Conservation (phyloP, 257 asterid species). For the Nicotiana knightiana region DNA sequence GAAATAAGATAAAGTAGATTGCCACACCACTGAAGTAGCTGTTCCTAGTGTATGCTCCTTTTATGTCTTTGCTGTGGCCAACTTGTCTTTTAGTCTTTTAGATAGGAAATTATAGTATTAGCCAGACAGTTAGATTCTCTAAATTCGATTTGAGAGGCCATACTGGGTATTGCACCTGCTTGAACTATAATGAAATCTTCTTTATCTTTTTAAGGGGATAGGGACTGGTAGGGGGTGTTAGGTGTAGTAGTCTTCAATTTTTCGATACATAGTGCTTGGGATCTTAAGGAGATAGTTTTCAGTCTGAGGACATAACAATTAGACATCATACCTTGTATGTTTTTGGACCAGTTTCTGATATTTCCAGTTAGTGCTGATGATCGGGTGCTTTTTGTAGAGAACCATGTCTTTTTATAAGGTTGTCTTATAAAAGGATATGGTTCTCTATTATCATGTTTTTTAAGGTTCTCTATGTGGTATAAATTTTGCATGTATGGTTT, state of each 20-base stretch:
- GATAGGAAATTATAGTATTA: neutral
- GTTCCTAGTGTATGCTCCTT: neutral
- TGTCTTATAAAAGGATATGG: neutral
- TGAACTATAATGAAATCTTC: neutral
- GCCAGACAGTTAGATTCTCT: neutral
- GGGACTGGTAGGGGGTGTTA: neutral
- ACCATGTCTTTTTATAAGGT: neutral
- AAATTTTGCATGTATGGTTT: neutral
- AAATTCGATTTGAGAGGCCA: neutral
- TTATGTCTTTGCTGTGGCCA: neutral
- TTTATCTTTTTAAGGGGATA: neutral
- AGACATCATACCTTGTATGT: neutral
- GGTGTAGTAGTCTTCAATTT: neutral
- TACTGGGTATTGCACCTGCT: neutral
- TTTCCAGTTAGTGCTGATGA: neutral
- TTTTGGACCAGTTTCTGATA: neutral
- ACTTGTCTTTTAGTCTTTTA: neutral
- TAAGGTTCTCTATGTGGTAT: neutral
- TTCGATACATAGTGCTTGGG: neutral
- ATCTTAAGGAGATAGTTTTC: neutral
- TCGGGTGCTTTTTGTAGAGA: neutral
- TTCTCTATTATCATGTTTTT: no score
- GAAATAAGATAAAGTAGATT: neutral
- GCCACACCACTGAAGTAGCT: neutral
- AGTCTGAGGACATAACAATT: neutral